Percentiles rank a stretch among this genome's conserved stretches.
phyloP scores from a whole-genome alignment of 805 yeast genomes.

The Ogataea polymorpha region DNA sequence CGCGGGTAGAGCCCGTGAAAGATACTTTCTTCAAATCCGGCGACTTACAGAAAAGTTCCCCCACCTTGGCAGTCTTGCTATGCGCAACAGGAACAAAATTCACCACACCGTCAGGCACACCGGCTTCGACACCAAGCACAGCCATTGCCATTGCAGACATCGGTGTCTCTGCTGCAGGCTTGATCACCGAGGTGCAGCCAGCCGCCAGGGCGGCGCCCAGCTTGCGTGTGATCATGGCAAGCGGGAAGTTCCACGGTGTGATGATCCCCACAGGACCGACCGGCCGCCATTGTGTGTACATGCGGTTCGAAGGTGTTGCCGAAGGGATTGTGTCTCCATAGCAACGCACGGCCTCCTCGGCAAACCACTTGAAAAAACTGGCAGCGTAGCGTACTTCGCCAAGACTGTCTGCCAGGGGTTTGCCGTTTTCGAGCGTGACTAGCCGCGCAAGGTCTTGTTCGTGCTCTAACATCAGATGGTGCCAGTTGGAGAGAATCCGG shows the following conservation, averaged over 20 bases:
- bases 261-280: constrained; percentile 76
- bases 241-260: constrained; percentile 86
- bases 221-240: constrained; percentile 74
- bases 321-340: constrained; percentile 64
- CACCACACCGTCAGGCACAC: constrained; percentile 66
- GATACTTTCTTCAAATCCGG: constrained; percentile 60
- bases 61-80: constrained; percentile 42
- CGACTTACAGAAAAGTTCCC: constrained; percentile 53
- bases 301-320: constrained; percentile 42
- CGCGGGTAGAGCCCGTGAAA: constrained; percentile 74
- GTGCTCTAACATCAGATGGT: constrained; percentile 51
- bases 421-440: constrained; percentile 73
- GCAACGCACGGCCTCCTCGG: constrained; percentile 74
- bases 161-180: constrained; percentile 79
- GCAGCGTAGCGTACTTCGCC: constrained; percentile 72
- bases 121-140: constrained; percentile 57
- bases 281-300: constrained; percentile 63
- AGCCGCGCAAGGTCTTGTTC: constrained; percentile 62
- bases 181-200: constrained; percentile 74
- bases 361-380: constrained; percentile 82
- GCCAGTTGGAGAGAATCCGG: constrained; percentile 48
- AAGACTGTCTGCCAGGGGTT: constrained; percentile 63
- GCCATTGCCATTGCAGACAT: constrained; percentile 68
- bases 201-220: constrained; percentile 79
- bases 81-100: constrained; percentile 55